Base-by-base conservation (phyloP, 352 stramenopile genomes). In the Thraustochytrium striatum region DNA sequence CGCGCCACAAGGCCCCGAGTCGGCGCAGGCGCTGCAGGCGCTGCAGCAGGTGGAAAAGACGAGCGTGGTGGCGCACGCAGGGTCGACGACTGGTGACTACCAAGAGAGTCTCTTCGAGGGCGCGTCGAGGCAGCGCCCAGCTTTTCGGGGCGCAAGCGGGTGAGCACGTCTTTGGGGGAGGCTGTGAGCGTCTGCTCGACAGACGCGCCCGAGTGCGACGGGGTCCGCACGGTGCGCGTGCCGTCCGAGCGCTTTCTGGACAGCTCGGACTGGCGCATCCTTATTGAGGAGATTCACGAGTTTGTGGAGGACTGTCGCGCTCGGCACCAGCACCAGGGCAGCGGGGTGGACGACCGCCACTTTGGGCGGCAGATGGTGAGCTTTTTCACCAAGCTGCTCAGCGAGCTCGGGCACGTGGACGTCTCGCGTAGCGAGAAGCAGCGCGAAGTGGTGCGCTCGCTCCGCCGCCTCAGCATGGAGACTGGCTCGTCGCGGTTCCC, bases 331-430 rank as follows among this genome's bases (percentile, higher is more conserved):
- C 19, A 68, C 30, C 30, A 61, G 33, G 19, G 19, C 11, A 68
- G 30, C 32, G 33, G 33, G 30, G 5, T 5, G 5, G 43, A 30
- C 13, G 65, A 75, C 36, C 44, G 65, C 28, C 41, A 62, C 52
- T 75, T 75, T 61, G 65, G 65, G 3, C 65, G 65, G 11, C 65
- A 38, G 19, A 75, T 75, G 65, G 39, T 75, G 44, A 75, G 61
- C 47, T 75, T 75, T n/a, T 21, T 75, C 30, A 55, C 65, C 65
- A 75, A 75, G 65, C 65, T 75, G 16, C 50, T 75, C 21, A 75
- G 52, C 30, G 65, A 75, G 65, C 65, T 75, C 32, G 39, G 65
- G 28, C 65, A 75, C 25, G 43, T 35, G n/a, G 39, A 75, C 30
- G 52, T 75, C 13, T 25, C 44, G 0, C 65, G 39, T 30, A 25